phyloP scores from a whole-genome alignment of 83 land plant genomes.

The Picea abies region DNA sequence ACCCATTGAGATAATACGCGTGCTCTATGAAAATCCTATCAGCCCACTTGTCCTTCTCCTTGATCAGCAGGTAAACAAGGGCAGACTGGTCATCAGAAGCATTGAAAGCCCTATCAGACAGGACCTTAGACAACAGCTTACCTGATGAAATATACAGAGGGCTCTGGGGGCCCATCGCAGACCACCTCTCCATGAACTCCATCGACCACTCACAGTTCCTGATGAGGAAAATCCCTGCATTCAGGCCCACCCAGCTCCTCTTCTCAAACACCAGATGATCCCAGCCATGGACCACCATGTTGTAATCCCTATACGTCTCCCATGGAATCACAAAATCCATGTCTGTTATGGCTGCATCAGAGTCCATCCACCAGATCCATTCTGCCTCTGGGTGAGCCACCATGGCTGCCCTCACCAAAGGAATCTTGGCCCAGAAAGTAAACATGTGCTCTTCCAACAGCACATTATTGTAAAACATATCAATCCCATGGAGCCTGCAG shows the following conservation, averaged over 20 bases:
- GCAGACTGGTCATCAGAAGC: conserved; percentile 80
- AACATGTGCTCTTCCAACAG: conserved; percentile 61
- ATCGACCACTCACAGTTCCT: conserved; percentile 92
- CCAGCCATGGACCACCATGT: conserved; percentile 82
- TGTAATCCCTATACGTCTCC: conserved; percentile 49
- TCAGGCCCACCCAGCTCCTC: conserved; percentile 66
- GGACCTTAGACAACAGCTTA: conserved; percentile 23
- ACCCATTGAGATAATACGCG: conserved; percentile 62
- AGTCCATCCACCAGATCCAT: conserved; percentile 95
- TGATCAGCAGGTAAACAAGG: conserved; percentile 63
- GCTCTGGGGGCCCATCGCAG: conserved; percentile 73
- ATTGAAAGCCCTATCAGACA: conserved; percentile 55
- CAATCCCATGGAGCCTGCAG: conserved; percentile 67
- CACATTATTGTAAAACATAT: conserved; percentile 75
- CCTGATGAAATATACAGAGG: conserved; percentile 57
- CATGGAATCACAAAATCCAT: conserved; percentile 82
- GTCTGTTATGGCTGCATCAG: conserved; percentile 90
- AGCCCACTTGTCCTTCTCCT: conserved; percentile 57
- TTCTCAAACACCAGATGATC: conserved; percentile 47
- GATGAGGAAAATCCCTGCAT: conserved; percentile 84
- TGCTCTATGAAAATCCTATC: conserved; percentile 62
- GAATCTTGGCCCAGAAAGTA: conserved; percentile 76
- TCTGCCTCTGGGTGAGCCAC: conserved; percentile 84
- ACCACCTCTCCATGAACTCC: conserved; percentile 74
- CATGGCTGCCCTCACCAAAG: conserved; percentile 74